Base-by-base conservation (phyloP, 2,329 filamentous ascomycete genomes). In the Pseudogymnoascus destructans region DNA sequence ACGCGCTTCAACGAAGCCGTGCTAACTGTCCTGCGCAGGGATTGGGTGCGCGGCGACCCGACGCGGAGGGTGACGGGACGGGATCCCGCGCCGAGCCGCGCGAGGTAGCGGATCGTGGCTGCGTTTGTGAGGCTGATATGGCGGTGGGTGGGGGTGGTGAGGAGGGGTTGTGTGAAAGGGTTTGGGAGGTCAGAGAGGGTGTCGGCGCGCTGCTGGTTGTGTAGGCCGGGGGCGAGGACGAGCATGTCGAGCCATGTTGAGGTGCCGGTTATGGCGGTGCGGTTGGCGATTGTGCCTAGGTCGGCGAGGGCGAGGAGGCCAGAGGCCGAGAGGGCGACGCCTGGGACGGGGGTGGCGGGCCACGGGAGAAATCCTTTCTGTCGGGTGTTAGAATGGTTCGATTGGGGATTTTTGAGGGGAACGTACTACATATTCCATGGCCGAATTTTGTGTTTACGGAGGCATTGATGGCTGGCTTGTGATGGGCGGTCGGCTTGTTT, bases 291-390 rank as follows among this genome's bases (percentile, higher is more conserved):
- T 1, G 77, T 80, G 33, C 73, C 72, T 36, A 84, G 73, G 60
- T 84, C 79, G 3, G 81, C 81, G 13, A 85, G 75, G 6, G 78
- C 79, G 19, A 84, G 69, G 7, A 84, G 73, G 6, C 79, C 81
- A 7, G 75, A 75, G 1, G 78, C 74, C 0, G 76, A 77, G 63
- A 79, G 70, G 2, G 72, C 67, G 55, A 79, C 66, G 21, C 65
- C 63, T 1, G 75, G 75, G 13, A 79, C 73, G 1, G 77, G 77
- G 0, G 69, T 73, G 13, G 70, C 69, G 0, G 70, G 68, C 75
- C 76, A 79, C 2, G 30, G 15, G 19, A 58, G 57, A 15, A 58
- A 58, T 10, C 56, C 7, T 58, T 49, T 40, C 56, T 58, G n/a
- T 17, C 0, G 10, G 8, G n/a, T 52, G 15, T 52, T 32, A 52